Evolutionary conservation across 2,329 filamentous ascomycete genomes (phyloP).

Genomic region (Pseudocercospora musae): DNA sequence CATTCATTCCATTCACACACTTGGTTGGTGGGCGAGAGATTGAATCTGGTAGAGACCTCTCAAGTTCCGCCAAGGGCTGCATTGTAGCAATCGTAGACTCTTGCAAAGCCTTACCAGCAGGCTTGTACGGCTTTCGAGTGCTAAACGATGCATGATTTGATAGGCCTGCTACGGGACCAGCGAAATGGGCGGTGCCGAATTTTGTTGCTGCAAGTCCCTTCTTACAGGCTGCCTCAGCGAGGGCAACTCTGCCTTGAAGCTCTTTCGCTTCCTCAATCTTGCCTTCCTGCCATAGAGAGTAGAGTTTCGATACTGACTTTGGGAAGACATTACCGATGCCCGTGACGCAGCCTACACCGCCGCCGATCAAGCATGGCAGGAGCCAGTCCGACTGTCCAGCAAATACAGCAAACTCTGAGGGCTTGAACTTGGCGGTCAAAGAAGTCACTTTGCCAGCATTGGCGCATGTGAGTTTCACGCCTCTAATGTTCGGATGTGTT

Average conservation of each 20-base stretch:
- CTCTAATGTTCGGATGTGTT: conserved; percentile 56
- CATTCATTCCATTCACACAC: background rate
- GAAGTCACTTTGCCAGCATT: conserved; percentile 59
- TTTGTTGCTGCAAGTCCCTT: conserved; percentile 66
- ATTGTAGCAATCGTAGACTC: conserved; percentile 30
- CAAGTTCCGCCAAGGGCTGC: conserved; percentile 17
- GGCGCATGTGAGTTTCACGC: conserved; percentile 63
- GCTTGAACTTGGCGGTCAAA: conserved; percentile 50
- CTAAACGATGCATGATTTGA: conserved; percentile 10
- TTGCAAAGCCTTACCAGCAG: conserved; percentile 30
- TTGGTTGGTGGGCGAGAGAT: background rate
- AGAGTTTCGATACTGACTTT: conserved; percentile 56
- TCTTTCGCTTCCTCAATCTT: conserved; percentile 56
- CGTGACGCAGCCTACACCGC: conserved; percentile 49
- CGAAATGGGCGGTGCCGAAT: conserved; percentile 55
- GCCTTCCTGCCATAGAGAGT: conserved; percentile 57
- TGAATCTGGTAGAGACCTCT: conserved; percentile 8
- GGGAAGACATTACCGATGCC: conserved; percentile 55
- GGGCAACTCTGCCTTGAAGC: conserved; percentile 59
- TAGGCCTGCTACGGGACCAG: conserved; percentile 22
- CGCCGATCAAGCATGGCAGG: conserved; percentile 47
- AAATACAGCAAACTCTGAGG: conserved; percentile 59
- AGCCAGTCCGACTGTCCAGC: conserved; percentile 68
- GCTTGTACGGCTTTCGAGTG: conserved; percentile 18
- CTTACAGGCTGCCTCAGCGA: conserved; percentile 65